Percentiles rank a stretch among this genome's conserved stretches.
Evolutionary conservation across 2,329 filamentous ascomycete genomes (phyloP).

Genomic region (Pseudophaeomoniella oleicola): DNA sequence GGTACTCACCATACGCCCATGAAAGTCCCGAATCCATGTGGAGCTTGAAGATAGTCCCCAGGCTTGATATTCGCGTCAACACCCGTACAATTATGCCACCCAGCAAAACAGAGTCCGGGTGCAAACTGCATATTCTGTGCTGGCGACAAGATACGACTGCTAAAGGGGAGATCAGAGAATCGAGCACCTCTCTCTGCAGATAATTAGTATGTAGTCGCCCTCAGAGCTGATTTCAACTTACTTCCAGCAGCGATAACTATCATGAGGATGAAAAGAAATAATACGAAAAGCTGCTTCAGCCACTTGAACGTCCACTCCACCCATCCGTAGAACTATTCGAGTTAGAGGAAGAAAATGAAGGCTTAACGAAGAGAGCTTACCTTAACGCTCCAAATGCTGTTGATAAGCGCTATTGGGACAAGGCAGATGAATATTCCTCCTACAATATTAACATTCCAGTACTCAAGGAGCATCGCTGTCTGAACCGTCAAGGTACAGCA

Average conservation of each 20-base stretch:
- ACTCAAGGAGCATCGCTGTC: neutral
- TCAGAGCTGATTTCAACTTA: slow-evolving; percentile 3
- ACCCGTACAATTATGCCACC: neutral
- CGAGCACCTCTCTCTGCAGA: neutral
- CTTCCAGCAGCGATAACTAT: slow-evolving; percentile 15
- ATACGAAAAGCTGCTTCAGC: slow-evolving; percentile 15
- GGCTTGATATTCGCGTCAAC: neutral
- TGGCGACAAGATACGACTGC: neutral
- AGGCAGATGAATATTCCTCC: neutral
- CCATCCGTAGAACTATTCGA: slow-evolving; percentile 14
- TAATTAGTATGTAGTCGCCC: neutral
- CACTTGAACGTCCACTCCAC: slow-evolving; percentile 18
- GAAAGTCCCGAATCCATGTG: neutral
- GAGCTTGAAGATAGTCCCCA: neutral
- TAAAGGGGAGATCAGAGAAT: neutral
- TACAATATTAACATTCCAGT: neutral
- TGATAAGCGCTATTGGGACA: neutral
- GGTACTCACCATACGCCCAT: neutral
- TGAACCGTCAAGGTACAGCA: neutral
- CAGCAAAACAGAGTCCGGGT: neutral
- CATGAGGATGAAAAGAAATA: slow-evolving; percentile 14
- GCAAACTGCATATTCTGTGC: neutral
- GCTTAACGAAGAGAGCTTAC: neutral
- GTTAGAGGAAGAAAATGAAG: neutral
- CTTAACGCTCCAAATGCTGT: neutral